Conservation (phyloP, 108 stramenopile species). For the Cyclotella atomus region DNA sequence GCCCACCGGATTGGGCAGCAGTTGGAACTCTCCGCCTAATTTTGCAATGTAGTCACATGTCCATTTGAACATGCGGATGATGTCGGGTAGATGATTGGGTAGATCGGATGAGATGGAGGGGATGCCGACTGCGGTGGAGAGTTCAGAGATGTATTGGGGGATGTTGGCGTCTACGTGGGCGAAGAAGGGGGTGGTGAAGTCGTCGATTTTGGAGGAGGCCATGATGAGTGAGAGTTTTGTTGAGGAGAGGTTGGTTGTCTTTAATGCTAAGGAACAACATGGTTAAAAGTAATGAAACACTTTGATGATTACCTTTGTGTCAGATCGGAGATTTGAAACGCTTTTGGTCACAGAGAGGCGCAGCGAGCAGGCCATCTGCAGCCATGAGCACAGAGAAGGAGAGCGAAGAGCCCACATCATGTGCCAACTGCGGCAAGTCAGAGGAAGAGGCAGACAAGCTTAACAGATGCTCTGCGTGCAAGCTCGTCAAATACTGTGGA, state of each 20-base stretch:
- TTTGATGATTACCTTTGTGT: neutral
- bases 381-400: neutral
- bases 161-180: constrained; percentile 32
- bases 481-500: too few species aligned
- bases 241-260: neutral
- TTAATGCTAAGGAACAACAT: neutral
- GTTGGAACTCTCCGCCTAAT: constrained; percentile 53
- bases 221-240: too few species aligned
- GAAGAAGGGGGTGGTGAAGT: constrained; percentile 25
- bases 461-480: too few species aligned
- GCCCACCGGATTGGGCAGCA: constrained; percentile 64
- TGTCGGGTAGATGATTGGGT: constrained; percentile 65
- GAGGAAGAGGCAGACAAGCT: too few species aligned
- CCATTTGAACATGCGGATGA: constrained; percentile 79
- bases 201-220: too few species aligned
- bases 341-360: too few species aligned
- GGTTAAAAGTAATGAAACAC: neutral
- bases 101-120: constrained; percentile 81
- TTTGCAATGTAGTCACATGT: constrained; percentile 59
- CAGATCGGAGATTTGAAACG: neutral
- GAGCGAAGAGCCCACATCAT: too few species aligned
- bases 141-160: constrained; percentile 42
- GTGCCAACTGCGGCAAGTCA: too few species aligned
- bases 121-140: constrained; percentile 58
- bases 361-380: too few species aligned